Evolutionary conservation across 2,329 filamentous ascomycete genomes (phyloP).

Genomic region (Hymenotorrendiella dingleyae): DNA sequence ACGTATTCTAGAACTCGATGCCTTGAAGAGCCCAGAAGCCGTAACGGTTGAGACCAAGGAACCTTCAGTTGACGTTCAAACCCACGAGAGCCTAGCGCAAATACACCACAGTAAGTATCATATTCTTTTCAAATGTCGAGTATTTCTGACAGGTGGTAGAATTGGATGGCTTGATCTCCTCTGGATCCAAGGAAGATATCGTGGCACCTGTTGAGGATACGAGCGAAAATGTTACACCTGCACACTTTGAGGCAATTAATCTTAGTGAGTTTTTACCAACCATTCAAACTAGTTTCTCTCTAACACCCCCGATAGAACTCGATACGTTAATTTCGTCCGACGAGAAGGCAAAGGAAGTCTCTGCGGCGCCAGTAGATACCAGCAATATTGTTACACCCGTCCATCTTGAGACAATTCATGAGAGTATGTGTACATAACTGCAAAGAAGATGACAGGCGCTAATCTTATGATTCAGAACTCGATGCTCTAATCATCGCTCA

Average conservation of each 20-base stretch:
- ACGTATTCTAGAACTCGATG: no score
- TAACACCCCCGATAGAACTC: neutral
- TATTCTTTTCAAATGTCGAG: no score
- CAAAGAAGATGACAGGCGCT: no score
- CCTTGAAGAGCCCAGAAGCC: neutral
- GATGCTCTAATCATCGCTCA: slow-evolving; percentile 1
- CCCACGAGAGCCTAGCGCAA: slow-evolving; percentile 4
- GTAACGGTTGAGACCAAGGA: neutral
- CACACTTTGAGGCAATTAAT: neutral
- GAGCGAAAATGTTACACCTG: neutral
- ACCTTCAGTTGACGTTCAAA: neutral
- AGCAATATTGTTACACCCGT: neutral
- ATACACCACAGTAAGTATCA: slow-evolving; percentile 2
- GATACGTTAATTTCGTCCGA: neutral
- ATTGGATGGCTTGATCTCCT: neutral
- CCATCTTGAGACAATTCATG: neutral
- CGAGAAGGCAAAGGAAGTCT: neutral
- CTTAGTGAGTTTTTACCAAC: neutral
- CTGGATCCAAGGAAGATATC: neutral
- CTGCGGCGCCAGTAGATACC: neutral
- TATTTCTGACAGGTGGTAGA: no score
- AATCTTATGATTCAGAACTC: no score
- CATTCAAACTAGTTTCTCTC: no score
- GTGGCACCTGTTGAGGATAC: neutral
- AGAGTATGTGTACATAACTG: neutral